Evolutionary conservation across 768 basidiomycete genomes (phyloP).

Genomic region (Tulasnella sp.): DNA sequence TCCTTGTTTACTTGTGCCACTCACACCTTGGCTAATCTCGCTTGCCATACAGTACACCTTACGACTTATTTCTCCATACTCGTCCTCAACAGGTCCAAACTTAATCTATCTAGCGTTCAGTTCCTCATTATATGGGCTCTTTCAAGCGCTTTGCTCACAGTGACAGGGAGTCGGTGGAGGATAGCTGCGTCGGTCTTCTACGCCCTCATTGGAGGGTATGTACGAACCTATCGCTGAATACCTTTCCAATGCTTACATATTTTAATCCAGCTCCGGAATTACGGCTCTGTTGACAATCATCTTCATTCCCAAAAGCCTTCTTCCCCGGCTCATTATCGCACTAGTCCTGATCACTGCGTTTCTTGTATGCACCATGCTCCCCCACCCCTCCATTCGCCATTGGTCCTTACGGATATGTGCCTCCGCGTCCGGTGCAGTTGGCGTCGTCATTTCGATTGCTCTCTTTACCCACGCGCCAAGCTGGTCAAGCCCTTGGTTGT

Average conservation of each 20-base stretch:
- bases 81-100: slow-evolving; percentile 41
- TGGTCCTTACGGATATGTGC: slow-evolving; percentile 41
- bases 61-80: slow-evolving; percentile 51
- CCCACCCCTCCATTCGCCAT: slow-evolving; percentile 37
- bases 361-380: slow-evolving; percentile 36
- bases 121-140: slow-evolving; percentile 55
- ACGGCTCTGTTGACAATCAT: slow-evolving; percentile 45
- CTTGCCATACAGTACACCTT: slow-evolving; percentile 37
- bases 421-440: slow-evolving; percentile 48
- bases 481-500: slow-evolving; percentile 53
- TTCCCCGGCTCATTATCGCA: slow-evolving; percentile 38
- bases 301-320: slow-evolving; percentile 40
- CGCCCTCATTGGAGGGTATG: slow-evolving; percentile 48
- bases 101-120: slow-evolving; percentile 37
- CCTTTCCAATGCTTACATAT: background rate
- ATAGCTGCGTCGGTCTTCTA: slow-evolving; percentile 39
- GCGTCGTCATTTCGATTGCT: slow-evolving; percentile 43
- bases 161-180: slow-evolving; percentile 47
- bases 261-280: slow-evolving; percentile 31
- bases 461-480: slow-evolving; percentile 36
- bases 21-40: slow-evolving; percentile 8
- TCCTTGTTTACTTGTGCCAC: background rate
- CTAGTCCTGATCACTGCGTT: slow-evolving; percentile 32
- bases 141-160: slow-evolving; percentile 37
- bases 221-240: slow-evolving; percentile 4